Percentiles rank a stretch among this genome's conserved stretches.
Evolutionary conservation across 176 grass and related monocot species (phyloP).

Genomic region (Paspalum notatum): DNA sequence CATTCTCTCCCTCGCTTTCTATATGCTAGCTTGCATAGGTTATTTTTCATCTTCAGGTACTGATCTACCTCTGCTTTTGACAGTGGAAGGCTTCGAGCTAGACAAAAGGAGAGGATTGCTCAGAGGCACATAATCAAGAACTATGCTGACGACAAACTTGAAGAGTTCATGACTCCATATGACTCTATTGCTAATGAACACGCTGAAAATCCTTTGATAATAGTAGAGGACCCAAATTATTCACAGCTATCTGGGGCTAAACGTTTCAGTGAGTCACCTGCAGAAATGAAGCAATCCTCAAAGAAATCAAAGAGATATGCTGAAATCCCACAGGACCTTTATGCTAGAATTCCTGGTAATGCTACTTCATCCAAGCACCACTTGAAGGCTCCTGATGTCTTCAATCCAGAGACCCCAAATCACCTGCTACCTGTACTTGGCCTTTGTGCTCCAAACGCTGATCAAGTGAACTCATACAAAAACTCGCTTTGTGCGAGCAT

Average conservation of each 20-base stretch:
- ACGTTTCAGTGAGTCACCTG: conserved; percentile 49
- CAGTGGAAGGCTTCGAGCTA: conserved; percentile 87
- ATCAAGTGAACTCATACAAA: conserved; percentile 62
- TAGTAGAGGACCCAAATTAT: conserved; percentile 47
- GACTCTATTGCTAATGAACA: conserved; percentile 45
- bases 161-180: conserved; percentile 50
- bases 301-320: conserved; percentile 67
- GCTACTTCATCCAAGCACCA: conserved; percentile 55
- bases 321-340: conserved; percentile 61
- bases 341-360: conserved; percentile 47
- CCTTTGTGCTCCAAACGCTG: conserved; percentile 91
- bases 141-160: conserved; percentile 46
- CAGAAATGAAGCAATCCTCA: conserved; percentile 54
- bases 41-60: conserved; percentile 29
- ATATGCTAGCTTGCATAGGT: conserved; percentile 38
- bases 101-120: conserved; percentile 93
- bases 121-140: conserved; percentile 54
- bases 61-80: conserved; percentile 52
- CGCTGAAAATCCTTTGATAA: conserved; percentile 50
- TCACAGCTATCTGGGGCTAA: conserved; percentile 49
- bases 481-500: conserved; percentile 42
- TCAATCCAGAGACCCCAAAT: conserved; percentile 60
- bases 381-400: conserved; percentile 42
- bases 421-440: conserved; percentile 89
- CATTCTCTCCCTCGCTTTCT: conserved; percentile 1